These are phyloP conservation scores for Tillandsia fasciculata DNA, from an alignment of 176 grass and related monocot species.

Conservation along the genomic window DNA sequence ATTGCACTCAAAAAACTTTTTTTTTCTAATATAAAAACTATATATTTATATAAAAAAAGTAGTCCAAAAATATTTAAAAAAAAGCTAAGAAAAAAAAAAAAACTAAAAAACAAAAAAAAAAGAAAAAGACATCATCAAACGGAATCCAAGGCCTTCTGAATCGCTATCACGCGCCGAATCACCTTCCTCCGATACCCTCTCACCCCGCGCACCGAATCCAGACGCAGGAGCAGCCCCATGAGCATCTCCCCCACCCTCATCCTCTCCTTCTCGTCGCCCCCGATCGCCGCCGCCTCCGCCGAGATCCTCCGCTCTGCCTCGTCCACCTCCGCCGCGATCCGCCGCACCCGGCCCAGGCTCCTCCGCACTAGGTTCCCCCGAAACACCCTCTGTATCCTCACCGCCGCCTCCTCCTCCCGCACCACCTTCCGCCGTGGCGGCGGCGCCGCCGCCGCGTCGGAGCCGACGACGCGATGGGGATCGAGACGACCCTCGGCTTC, in stretches of 20 bases:
- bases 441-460: not conserved
- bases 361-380: slow-evolving; percentile 43
- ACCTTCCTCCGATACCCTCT: slow-evolving; percentile 55
- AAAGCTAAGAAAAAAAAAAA: too few relatives aligned
- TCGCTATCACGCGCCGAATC: slow-evolving; percentile 36
- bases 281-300: not conserved
- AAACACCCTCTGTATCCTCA: slow-evolving; percentile 40
- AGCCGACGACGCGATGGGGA: not conserved
- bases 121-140: too few relatives aligned
- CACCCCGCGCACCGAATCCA: slow-evolving; percentile 53
- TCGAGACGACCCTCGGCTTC: not conserved
- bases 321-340: slow-evolving; percentile 32
- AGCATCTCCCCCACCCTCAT: slow-evolving; percentile 35
- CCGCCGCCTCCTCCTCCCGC: slow-evolving; percentile 16
- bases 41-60: too few relatives aligned
- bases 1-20: too few relatives aligned
- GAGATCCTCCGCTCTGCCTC: slow-evolving; percentile 10
- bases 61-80: not conserved
- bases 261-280: slow-evolving; percentile 21
- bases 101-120: not conserved
- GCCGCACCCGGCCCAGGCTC: slow-evolving; percentile 24
- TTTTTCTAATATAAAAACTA: too few relatives aligned
- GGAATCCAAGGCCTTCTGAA: slow-evolving; percentile 66
- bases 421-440: too few relatives aligned
- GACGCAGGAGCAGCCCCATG: slow-evolving; percentile 40